Percentiles rank a stretch among this genome's conserved stretches.
Evolutionary conservation across 257 asterid species (phyloP).

Genomic region (Primulina huaijiensis): DNA sequence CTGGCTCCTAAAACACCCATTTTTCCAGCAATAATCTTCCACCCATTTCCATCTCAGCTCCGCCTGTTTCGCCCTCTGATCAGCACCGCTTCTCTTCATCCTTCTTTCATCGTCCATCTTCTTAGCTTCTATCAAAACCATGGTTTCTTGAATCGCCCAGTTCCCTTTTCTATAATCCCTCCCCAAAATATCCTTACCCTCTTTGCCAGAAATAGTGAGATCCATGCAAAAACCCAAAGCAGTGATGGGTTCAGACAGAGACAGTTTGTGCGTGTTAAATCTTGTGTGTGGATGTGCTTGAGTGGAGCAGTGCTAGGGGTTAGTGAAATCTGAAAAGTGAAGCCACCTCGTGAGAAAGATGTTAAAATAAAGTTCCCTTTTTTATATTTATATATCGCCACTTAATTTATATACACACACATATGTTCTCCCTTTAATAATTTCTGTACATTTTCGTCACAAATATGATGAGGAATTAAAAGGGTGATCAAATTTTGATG

Average conservation of each 20-base stretch:
- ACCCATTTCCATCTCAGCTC: constrained; percentile 98
- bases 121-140: constrained; percentile 83
- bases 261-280: constrained; percentile 2
- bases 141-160: constrained; percentile 86
- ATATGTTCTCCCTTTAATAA: neutral
- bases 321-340: constrained; percentile 8
- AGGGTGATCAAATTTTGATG: too few relatives aligned
- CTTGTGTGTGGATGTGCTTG: neutral
- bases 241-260: neutral
- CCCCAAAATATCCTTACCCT: constrained; percentile 28
- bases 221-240: constrained; percentile 39
- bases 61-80: constrained; percentile 62
- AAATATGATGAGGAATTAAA: neutral
- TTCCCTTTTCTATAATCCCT: constrained; percentile 93
- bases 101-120: constrained; percentile 87
- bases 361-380: neutral
- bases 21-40: constrained; percentile 86
- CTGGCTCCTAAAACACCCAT: constrained; percentile 80
- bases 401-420: neutral
- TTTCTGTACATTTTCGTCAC: neutral
- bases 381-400: neutral
- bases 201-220: constrained; percentile 37
- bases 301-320: neutral
- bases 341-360: neutral
- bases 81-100: constrained; percentile 51